A percentile compares a stretch with the other conserved stretches of the same genome.
Evolutionary conservation across 2,329 filamentous ascomycete genomes (phyloP).

Genomic region (Xylariaceae sp.): DNA sequence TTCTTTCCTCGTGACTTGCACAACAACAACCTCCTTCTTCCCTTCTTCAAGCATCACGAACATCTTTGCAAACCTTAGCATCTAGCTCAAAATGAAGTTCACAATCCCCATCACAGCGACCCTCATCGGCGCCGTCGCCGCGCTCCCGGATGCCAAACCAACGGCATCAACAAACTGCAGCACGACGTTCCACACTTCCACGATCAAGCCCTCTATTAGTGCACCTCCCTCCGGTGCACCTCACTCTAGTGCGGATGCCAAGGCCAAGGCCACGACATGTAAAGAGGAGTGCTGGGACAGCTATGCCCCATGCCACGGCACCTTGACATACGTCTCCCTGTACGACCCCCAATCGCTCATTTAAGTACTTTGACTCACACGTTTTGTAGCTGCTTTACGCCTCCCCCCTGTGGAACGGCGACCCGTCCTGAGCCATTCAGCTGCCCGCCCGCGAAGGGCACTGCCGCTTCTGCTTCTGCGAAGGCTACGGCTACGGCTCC

Average conservation of each 20-base stretch:
- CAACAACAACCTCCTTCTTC: not conserved
- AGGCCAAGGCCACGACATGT: not conserved
- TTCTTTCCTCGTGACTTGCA: not conserved
- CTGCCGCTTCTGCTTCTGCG: not conserved
- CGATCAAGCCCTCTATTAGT: too few relatives aligned
- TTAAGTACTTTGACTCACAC: not conserved
- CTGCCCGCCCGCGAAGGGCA: slow-evolving; percentile 10
- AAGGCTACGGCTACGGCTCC: too few relatives aligned
- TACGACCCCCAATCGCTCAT: slow-evolving; percentile 1
- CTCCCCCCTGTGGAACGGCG: slow-evolving; percentile 19
- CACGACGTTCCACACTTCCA: slow-evolving; percentile 2
- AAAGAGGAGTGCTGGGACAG: slow-evolving; percentile 13
- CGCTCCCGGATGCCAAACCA: not conserved
- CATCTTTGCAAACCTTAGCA: not conserved
- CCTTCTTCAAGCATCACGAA: not conserved
- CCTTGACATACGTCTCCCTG: slow-evolving; percentile 18
- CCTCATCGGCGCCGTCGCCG: slow-evolving; percentile 5
- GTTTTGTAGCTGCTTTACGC: slow-evolving; percentile 19
- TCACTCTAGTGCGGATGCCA: too few relatives aligned
- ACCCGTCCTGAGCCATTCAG: slow-evolving; percentile 14
- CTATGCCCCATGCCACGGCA: slow-evolving; percentile 17
- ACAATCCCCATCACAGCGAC: not conserved
- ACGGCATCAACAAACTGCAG: not conserved
- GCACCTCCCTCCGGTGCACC: too few relatives aligned
- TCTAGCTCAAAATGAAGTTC: slow-evolving; percentile 9